phyloP scores from a whole-genome alignment of 345 rosid species.

The Erodium maritimum region DNA sequence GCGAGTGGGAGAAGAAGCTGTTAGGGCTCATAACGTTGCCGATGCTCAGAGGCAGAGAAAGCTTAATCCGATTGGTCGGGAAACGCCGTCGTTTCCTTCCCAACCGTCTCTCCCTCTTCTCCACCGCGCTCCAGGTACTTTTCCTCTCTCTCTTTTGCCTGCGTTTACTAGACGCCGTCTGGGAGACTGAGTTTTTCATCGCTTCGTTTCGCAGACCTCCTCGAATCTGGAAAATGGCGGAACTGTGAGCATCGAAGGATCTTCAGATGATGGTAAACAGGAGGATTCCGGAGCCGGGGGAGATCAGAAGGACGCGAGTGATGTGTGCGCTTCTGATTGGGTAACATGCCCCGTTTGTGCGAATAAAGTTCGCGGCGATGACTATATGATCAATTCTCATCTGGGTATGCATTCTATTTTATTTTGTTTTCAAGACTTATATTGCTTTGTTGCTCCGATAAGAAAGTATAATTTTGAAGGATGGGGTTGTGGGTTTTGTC shows the following conservation, averaged over 20 bases:
- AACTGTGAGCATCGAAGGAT: conserved; percentile 4
- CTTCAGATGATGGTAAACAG: not conserved
- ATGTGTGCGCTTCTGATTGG: conserved; percentile 10
- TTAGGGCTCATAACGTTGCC: not conserved
- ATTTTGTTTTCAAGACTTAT: no score
- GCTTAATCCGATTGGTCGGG: conserved; percentile 59
- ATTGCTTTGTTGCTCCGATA: no score
- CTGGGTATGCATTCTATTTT: conserved; percentile 25
- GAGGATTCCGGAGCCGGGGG: conserved; percentile 1
- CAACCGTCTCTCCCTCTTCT: conserved; percentile 38
- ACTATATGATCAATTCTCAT: conserved; percentile 42
- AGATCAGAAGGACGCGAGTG: conserved; percentile 2
- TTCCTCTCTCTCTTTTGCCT: not conserved
- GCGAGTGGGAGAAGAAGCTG: no score
- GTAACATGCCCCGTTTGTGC: conserved; percentile 46
- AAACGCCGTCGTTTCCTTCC: conserved; percentile 65
- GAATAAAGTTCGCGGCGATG: conserved; percentile 27
- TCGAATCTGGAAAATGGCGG: conserved; percentile 21
- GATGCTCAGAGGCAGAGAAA: conserved; percentile 66
- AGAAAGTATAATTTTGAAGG: no score
- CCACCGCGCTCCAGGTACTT: conserved; percentile 28
- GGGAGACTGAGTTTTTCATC: no score
- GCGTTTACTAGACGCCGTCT: conserved; percentile 1
- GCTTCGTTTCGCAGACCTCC: conserved; percentile 19
- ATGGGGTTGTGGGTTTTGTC: no score